phyloP scores from a whole-genome alignment of 257 asterid genomes.

The Ligustrum vulgare region DNA sequence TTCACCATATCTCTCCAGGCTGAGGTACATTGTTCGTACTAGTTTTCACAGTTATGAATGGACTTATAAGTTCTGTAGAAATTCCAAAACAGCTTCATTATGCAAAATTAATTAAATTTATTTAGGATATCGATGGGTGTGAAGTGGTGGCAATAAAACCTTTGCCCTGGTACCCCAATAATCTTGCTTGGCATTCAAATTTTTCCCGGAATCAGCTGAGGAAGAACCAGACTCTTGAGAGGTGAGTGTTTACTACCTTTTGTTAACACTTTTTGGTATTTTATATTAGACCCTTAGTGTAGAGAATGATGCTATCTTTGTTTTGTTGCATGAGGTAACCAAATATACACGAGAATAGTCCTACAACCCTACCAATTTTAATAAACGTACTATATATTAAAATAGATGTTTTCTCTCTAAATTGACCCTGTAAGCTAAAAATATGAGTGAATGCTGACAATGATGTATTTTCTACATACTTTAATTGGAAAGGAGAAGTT shows the following conservation, averaged over 20 bases:
- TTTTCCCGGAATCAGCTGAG: slow-evolving; percentile 90
- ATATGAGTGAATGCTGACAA: background rate
- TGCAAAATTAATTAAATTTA: slow-evolving; percentile 17
- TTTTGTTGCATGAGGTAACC: background rate
- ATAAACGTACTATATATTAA: background rate
- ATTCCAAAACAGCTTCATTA: background rate
- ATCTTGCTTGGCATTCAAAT: slow-evolving; percentile 97
- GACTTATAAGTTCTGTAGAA: slow-evolving; percentile 1
- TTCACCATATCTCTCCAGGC: slow-evolving; percentile 75
- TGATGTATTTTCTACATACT: background rate
- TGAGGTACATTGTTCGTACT: slow-evolving; percentile 54
- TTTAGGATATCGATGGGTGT: slow-evolving; percentile 67
- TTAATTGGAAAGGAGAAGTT: background rate
- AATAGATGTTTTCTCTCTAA: background rate
- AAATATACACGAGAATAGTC: background rate
- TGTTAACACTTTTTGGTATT: background rate
- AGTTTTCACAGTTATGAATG: slow-evolving; percentile 6
- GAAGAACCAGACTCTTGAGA: slow-evolving; percentile 79
- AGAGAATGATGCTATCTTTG: background rate
- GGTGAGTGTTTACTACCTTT: slow-evolving; percentile 43
- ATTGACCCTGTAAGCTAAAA: background rate
- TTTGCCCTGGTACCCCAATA: slow-evolving; percentile 92
- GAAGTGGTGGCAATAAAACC: slow-evolving; percentile 78
- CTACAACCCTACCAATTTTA: background rate
- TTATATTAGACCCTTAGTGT: background rate